Conservation (phyloP, 352 stramenopile genomes). For the Phytopythium aichiense region DNA sequence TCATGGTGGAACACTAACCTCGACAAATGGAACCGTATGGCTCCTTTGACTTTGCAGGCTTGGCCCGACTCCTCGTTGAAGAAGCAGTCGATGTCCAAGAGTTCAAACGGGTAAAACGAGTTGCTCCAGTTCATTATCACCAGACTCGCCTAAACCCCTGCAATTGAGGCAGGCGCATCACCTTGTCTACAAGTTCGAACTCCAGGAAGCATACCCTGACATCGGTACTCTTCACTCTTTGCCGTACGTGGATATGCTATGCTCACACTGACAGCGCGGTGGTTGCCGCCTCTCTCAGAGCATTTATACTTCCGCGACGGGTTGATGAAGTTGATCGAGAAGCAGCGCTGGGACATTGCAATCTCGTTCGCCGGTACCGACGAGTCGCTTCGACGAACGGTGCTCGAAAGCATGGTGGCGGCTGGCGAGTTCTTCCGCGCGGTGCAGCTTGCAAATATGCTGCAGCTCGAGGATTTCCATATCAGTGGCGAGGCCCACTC, state of each 20-base stretch:
- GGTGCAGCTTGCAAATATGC: slow-evolving; percentile 28
- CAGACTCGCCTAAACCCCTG: background rate
- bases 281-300: slow-evolving; percentile 15
- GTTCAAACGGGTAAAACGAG: slow-evolving; percentile 44
- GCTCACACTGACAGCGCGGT: background rate
- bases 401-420: slow-evolving; percentile 42
- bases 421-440: slow-evolving; percentile 38
- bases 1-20: background rate
- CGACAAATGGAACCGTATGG: background rate
- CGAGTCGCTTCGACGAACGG: slow-evolving; percentile 31
- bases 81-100: slow-evolving; percentile 52
- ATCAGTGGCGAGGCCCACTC: slow-evolving; percentile 4
- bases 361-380: slow-evolving; percentile 65
- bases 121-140: too few species aligned
- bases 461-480: slow-evolving; percentile 39
- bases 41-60: slow-evolving; percentile 9
- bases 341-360: slow-evolving; percentile 62
- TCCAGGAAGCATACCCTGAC: slow-evolving; percentile 54
- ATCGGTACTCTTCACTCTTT: slow-evolving; percentile 26
- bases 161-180: slow-evolving; percentile 36
- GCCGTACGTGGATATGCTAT: background rate
- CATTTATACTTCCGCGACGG: slow-evolving; percentile 57
- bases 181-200: slow-evolving; percentile 49
- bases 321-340: slow-evolving; percentile 60
- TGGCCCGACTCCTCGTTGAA: slow-evolving; percentile 44